A percentile compares a stretch with the other conserved stretches of the same genome.
Conservation (phyloP, 495 filamentous ascomycete species). For the Neurospora sp. region DNA sequence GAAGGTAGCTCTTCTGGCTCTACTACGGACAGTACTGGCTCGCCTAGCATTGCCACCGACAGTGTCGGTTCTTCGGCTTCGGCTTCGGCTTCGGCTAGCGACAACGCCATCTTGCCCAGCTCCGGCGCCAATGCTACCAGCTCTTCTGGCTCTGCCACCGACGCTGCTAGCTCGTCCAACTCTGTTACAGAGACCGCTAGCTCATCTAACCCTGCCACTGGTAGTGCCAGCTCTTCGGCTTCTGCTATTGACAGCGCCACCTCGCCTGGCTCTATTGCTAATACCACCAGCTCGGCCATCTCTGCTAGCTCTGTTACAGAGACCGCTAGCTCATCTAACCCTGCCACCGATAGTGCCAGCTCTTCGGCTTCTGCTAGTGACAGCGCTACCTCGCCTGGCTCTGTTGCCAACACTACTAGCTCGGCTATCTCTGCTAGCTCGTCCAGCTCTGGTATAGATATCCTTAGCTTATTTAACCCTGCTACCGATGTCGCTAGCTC, state of each 20-base stretch:
- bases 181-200: not conserved
- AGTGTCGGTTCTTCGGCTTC: not conserved
- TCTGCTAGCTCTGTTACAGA: not conserved
- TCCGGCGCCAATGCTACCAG: not conserved
- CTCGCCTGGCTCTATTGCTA: conserved; percentile 1
- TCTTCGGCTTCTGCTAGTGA: not conserved
- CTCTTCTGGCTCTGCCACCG: not conserved
- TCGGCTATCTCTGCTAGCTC: not conserved
- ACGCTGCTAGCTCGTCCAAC: not conserved
- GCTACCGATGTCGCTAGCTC: not conserved
- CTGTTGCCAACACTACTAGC: not conserved
- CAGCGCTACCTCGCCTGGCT: not conserved
- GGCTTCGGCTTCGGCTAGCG: not conserved
- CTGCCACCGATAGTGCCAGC: not conserved
- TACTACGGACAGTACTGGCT: not conserved
- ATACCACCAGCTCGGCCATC: not conserved
- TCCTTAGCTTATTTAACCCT: too few species aligned
- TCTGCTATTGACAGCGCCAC: not conserved
- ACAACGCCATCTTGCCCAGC: not conserved
- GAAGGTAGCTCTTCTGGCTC: not conserved
- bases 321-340: not conserved
- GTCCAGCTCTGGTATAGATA: too few species aligned
- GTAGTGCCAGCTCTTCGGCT: not conserved
- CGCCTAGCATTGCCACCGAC: not conserved
- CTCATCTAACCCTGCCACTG: not conserved